Conservation (phyloP, 306 rosid genomes). For the Quercus engelmannii region DNA sequence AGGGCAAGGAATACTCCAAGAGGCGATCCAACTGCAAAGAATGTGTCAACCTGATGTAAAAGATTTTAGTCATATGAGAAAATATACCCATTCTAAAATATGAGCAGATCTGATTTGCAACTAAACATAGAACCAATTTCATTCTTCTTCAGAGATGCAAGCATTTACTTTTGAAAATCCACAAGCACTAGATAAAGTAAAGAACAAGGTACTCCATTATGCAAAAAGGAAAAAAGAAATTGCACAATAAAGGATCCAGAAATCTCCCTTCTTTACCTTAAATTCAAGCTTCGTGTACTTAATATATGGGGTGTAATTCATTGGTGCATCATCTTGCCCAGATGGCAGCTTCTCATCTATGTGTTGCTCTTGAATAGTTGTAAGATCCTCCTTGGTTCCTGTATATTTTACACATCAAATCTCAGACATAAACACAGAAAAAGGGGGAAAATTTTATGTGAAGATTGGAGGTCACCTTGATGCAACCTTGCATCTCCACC, state of each 20-base stretch:
- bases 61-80: conserved; percentile 19
- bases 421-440: not conserved
- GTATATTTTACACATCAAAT: conserved; percentile 18
- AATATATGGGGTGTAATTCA: conserved; percentile 66
- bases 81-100: not conserved
- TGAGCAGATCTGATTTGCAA: not conserved
- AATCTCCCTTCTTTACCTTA: conserved; percentile 49
- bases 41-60: conserved; percentile 81
- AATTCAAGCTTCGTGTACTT: conserved; percentile 85
- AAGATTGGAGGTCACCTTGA: conserved; percentile 49
- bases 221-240: conserved; percentile 8
- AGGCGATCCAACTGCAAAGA: conserved; percentile 98
- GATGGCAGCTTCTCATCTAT: conserved; percentile 32
- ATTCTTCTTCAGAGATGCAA: not conserved
- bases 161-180: not conserved
- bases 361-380: conserved; percentile 37
- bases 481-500: conserved; percentile 27
- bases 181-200: not conserved
- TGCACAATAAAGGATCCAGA: conserved; percentile 6
- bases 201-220: not conserved
- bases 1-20: conserved; percentile 97
- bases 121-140: conserved; percentile 3
- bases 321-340: conserved; percentile 42
- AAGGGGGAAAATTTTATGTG: conserved; percentile 8
- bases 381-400: conserved; percentile 36